These are phyloP conservation scores for Botrytis paeoniae DNA, from an alignment of 2,329 filamentous ascomycete genomes.

Conservation along the genomic window DNA sequence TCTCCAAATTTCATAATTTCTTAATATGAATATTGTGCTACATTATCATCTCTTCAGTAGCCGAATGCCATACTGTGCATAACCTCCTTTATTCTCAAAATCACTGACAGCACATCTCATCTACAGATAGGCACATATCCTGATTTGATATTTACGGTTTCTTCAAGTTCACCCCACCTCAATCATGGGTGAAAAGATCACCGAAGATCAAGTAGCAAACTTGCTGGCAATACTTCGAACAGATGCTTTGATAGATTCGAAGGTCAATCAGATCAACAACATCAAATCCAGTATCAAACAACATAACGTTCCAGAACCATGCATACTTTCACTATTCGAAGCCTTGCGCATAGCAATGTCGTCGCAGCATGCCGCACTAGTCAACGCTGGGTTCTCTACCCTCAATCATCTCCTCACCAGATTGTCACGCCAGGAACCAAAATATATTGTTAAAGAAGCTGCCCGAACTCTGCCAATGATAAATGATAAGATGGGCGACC, in stretches of 20 bases:
- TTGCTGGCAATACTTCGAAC: constrained; percentile 53
- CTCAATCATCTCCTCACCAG: constrained; percentile 85
- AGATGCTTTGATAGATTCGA: constrained; percentile 66
- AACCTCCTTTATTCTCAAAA: constrained; percentile 6
- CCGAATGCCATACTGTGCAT: constrained; percentile 3
- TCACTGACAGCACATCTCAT: constrained; percentile 24
- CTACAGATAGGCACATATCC: constrained; percentile 23
- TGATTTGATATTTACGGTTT: constrained; percentile 20
- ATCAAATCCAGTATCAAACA: constrained; percentile 91
- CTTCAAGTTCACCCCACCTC: constrained; percentile 17
- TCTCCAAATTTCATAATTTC: constrained; percentile 8
- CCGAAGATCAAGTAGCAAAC: constrained; percentile 56
- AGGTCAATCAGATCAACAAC: constrained; percentile 67
- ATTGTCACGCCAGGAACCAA: constrained; percentile 79
- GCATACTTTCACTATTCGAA: constrained; percentile 74
- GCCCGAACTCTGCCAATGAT: constrained; percentile 70
- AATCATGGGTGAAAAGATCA: constrained; percentile 55
- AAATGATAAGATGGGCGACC: constrained; percentile 81
- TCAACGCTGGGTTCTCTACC: constrained; percentile 81
- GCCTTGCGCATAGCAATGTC: constrained; percentile 71
- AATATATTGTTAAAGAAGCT: constrained; percentile 66
- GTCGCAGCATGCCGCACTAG: constrained; percentile 73
- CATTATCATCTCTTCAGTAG: neutral
- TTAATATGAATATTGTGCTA: neutral
- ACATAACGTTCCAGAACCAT: constrained; percentile 76